Evolutionary conservation across 2,329 filamentous ascomycete species (phyloP), one percentile per base, ranked within the genome.

Genomic region (Neopestalotiopsis clavispora): DNA sequence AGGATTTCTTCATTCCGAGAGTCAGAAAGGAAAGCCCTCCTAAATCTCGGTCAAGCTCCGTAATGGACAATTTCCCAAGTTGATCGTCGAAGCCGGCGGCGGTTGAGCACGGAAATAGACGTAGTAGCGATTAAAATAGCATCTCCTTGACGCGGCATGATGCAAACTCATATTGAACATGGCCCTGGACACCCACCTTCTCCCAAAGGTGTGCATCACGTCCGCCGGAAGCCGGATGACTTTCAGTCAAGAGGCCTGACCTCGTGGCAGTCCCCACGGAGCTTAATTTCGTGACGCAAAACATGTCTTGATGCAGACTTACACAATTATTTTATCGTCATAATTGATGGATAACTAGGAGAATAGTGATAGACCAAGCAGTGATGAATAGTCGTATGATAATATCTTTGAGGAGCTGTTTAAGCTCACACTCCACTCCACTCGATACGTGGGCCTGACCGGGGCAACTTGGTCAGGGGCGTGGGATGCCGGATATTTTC

Each of bases 131-230:
- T 69, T 71, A 74, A 74, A 75, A 74, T 73, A 73, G 71, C 71
- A 74, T 52, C 69, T 57, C 68, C 67, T 67, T 71, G 69, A 73
- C 68, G 71, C 70, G 72, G 75, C 71, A 70, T 73, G 72, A 75
- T 75, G 73, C 71, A 73, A 72, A 71, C 9, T 72, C 72, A 76
- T 76, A 76, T 77, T 74, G 74, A 32, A 68, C 65, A 62, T 66
- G 40, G 67, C 30, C 63, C 63, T 57, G n/a, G 45, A 56, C 63
- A 66, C 63, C 63, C 63, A 66, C 63, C 61, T 66, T 56, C 49
- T 66, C 13, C 28, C 49, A 40, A 32, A 56, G 40, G 49, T 56
- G 42, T 34, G 63, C 42, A 56, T 56, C 23, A 38, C 28, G 59
- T 38, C 49, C 63, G 49, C 17, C 63, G 42, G 42, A 23, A 23